Percentiles rank a stretch among this genome's conserved stretches.
These are phyloP conservation scores for Lolium perenne DNA, from an alignment of 176 grass and related monocot genomes.

Conservation along the genomic window DNA sequence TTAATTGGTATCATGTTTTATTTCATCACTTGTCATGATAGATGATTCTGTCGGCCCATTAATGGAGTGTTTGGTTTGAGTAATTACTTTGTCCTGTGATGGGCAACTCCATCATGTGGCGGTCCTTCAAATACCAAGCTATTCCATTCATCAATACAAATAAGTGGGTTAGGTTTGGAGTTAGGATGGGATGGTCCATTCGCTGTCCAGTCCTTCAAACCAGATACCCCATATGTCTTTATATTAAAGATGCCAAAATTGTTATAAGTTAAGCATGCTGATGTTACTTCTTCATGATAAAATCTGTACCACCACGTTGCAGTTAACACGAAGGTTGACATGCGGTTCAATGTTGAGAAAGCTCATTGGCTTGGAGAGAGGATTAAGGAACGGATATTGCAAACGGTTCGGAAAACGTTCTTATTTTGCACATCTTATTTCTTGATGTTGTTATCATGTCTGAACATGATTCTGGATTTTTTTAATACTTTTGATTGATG, in stretches of 20 bases:
- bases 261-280: neutral
- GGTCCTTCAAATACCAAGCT: slow-evolving; percentile 1
- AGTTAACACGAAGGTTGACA: slow-evolving; percentile 99
- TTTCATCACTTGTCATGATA: neutral
- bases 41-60: slow-evolving; percentile 7
- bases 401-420: slow-evolving; percentile 63
- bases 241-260: slow-evolving; percentile 17
- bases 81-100: neutral
- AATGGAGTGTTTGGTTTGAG: slow-evolving; percentile 3
- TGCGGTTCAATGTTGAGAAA: slow-evolving; percentile 92
- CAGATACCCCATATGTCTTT: neutral
- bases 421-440: slow-evolving; percentile 23
- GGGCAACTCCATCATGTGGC: neutral
- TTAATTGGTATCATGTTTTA: slow-evolving; percentile 5
- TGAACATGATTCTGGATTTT: neutral
- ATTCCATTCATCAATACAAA: slow-evolving; percentile 6
- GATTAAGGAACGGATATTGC: slow-evolving; percentile 81
- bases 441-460: neutral
- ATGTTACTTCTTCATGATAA: slow-evolving; percentile 18
- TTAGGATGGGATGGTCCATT: slow-evolving; percentile 14
- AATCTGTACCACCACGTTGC: slow-evolving; percentile 30
- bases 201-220: neutral
- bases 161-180: neutral
- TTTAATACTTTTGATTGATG: neutral
- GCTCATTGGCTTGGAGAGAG: slow-evolving; percentile 93